Evolutionary conservation across 352 stramenopile genomes (phyloP), one percentile per base, ranked within the genome.

Genomic region (Phytophthora vignae): DNA sequence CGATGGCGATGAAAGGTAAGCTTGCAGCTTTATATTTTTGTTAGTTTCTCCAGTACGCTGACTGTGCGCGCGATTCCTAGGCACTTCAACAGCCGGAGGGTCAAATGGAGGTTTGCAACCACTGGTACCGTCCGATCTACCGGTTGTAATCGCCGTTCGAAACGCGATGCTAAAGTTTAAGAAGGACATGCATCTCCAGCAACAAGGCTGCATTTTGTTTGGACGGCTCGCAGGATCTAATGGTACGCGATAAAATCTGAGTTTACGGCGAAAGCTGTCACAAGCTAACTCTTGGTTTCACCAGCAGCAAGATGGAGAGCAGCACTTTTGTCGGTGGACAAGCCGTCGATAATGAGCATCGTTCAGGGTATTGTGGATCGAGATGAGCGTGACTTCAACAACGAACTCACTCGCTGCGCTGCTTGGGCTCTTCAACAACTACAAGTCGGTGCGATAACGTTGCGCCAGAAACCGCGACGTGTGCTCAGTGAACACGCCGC

Each of bases 111-210:
- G 52, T 17, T 53, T 60, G 2, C 59, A 69, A n/a, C 29, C 62
- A 44, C 50, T 90, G 7, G 27, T 67, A 27, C 27, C 72, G 17
- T 58, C 71, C 7, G 69, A 87, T 53, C 55, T 79, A 11, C 64
- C 54, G 4, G 53, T 73, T 19, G 57, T 88, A 10, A 42, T 79
- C 14, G 50, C 68, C 21, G 70, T 83, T 48, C 66, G 74, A 22
- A 53, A 64, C n/a, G 81, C 86, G 1, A 82, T 90, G 69, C 52
- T 81, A 7, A 83, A 75, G 52, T 94, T 91, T 54, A 77, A 79
- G 22, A 72, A 76, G 25, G 80, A 91, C 27, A 79, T 69, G 44
- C 15, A 64, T 3, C 67, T 92, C 2, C 78, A 83, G 49, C 70
- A 71, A 1, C 60, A 83, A 38, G 69, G 62, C 0, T 81, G 82